Conservation (phyloP, 768 basidiomycete genomes). For the Tulasnella sp. region DNA sequence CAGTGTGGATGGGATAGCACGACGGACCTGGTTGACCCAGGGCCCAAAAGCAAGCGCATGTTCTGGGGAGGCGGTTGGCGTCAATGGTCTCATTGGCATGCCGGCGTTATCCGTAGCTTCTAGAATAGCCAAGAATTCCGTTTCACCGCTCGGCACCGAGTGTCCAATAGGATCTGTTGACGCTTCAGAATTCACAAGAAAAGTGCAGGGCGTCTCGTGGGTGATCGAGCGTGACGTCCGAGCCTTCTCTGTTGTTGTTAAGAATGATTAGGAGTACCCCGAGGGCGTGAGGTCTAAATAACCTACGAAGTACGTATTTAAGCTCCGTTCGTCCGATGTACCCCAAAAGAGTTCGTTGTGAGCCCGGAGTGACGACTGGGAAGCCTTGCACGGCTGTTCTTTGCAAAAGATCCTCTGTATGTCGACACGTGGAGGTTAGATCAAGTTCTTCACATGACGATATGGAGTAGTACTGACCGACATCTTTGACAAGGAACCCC, state of each 20-base stretch:
- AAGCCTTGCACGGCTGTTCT: conserved; percentile 79
- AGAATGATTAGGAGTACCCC: neutral
- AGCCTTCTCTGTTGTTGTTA: conserved; percentile 69
- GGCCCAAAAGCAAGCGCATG: conserved; percentile 44
- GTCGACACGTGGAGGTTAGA: neutral
- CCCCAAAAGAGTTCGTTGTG: conserved; percentile 54
- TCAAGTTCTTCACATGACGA: neutral
- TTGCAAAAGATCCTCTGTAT: conserved; percentile 55
- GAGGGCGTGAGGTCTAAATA: neutral
- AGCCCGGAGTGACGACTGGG: conserved; percentile 65
- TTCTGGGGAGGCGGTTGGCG: conserved; percentile 10
- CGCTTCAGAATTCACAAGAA: conserved; percentile 35
- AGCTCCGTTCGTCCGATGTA: conserved; percentile 85
- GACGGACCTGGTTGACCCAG: conserved; percentile 89
- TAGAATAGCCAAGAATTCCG: neutral
- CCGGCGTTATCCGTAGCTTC: conserved; percentile 58
- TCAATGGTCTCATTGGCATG: conserved; percentile 43
- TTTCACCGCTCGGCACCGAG: neutral
- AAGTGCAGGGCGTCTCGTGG: conserved; percentile 59
- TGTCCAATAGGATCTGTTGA: neutral
- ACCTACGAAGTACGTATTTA: conserved; percentile 69
- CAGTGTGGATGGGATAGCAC: too few relatives aligned
- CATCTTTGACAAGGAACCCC: conserved; percentile 64
- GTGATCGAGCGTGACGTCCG: conserved; percentile 49
- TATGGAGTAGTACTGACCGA: conserved; percentile 47